Base-by-base conservation (phyloP, 805 yeast genomes). In the Cyberlindnera euphorbiiphila region DNA sequence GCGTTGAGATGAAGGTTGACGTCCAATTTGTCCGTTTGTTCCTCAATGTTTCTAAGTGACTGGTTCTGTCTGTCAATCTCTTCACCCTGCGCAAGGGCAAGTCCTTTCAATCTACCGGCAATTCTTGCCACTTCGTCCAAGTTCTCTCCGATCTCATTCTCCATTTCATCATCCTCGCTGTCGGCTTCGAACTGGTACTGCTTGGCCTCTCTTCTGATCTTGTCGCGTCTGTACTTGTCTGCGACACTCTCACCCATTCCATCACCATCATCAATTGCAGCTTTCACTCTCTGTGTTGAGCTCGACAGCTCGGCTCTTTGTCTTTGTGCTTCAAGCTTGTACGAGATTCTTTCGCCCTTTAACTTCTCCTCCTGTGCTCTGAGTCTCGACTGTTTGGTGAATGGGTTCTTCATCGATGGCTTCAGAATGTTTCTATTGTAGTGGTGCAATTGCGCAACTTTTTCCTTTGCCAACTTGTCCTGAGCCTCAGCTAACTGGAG, bases 111-210 rank as follows among this genome's bases (percentile, higher is more conserved):
- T 43, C 88, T 77, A 37, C 71, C 71, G 22, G 95, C 76, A 41
- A 81, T 74, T 27, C 70, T 71, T 10, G 75, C 72, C 33, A 93
- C 83, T 57, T 82, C 86, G 51, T 85, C 89, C 60, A 91, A 66
- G 54, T 93, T 93, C 46, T 74, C 65, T 37, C 88, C 89, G 49
- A 88, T 76, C 60, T 89, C 96, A 45, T 81, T 75, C 57, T 91
- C 98, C 76, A 87, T 76, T 49, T 81, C 93, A 52, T 88, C 95
- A 60, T 93, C 98, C 58, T 91, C 97, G 34, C 79, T 78, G 61
- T 91, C 97, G 33, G 83, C 84, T 56, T 87, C 96, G 51, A 86
- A 85, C 52, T 85, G 85, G 61, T 82, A 88, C 47, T 77, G 66
- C 40, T 75, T 66, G 2, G 94, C 83, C 25, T 77, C 79, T 13